Percentiles rank a stretch among this genome's conserved stretches.
Evolutionary conservation across 352 stramenopile genomes (phyloP).

Genomic region (Aphanomyces invadans): DNA sequence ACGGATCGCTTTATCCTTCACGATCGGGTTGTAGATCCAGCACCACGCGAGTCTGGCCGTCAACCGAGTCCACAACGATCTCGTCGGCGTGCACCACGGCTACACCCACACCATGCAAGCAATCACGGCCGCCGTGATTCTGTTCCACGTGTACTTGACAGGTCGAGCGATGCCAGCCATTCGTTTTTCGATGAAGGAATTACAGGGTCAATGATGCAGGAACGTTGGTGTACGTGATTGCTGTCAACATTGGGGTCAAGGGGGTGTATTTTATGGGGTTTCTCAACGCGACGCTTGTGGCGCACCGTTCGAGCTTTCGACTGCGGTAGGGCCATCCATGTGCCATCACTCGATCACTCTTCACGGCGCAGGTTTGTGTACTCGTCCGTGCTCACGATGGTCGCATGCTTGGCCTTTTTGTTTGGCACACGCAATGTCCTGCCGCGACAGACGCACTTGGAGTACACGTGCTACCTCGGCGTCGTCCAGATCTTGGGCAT

Average conservation of each 20-base stretch:
- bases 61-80: constrained; percentile 22
- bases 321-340: constrained; percentile 33
- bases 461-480: constrained; percentile 56
- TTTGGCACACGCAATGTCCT: constrained; percentile 1
- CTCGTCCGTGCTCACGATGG: constrained; percentile 54
- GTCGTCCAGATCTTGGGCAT: constrained; percentile 70
- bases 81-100: constrained; percentile 59
- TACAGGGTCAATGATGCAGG: no score
- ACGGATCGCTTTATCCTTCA: neutral
- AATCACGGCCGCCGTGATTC: constrained; percentile 60
- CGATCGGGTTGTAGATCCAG: neutral
- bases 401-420: constrained; percentile 50
- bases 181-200: neutral
- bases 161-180: neutral
- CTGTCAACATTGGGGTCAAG: constrained; percentile 30
- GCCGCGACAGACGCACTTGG: constrained; percentile 21
- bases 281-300: constrained; percentile 67
- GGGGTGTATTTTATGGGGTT: constrained; percentile 76
- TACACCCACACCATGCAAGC: constrained; percentile 69
- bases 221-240: constrained; percentile 16
- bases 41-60: neutral
- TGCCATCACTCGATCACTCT: no score
- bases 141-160: constrained; percentile 60
- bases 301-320: constrained; percentile 64
- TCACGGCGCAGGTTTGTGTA: constrained; percentile 45